These are phyloP conservation scores for Mycogone perniciosa DNA, from an alignment of 2,329 filamentous ascomycete species.

Conservation along the genomic window DNA sequence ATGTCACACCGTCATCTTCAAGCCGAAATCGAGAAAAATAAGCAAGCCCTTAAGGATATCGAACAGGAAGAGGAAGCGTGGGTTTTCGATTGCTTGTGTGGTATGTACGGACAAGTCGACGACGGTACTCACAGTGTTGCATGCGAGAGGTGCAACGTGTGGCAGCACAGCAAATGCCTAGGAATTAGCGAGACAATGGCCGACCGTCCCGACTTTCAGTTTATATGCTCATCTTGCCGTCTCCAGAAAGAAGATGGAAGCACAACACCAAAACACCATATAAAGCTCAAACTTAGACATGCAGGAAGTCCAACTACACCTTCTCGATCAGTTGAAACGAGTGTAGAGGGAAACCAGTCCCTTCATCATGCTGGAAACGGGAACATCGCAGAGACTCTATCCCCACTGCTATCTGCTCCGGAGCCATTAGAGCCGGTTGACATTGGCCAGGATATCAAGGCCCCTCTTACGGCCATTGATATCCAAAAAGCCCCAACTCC, in stretches of 20 bases:
- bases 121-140: conserved; percentile 91
- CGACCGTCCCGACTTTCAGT: conserved; percentile 79
- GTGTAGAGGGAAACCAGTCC: too few relatives aligned
- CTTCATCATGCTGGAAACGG: too few relatives aligned
- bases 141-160: conserved; percentile 89
- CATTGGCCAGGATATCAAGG: too few relatives aligned
- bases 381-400: too few relatives aligned
- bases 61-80: conserved; percentile 73
- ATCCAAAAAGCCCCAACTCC: too few relatives aligned
- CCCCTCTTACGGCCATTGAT: too few relatives aligned
- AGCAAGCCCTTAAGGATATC: conserved; percentile 68
- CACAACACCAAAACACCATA: conserved; percentile 43
- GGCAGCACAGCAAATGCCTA: conserved; percentile 94
- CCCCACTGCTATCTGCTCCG: too few relatives aligned
- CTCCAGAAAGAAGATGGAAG: conserved; percentile 60
- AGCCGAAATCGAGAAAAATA: conserved; percentile 72
- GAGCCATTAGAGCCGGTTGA: too few relatives aligned
- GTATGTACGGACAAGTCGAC: conserved; percentile 84
- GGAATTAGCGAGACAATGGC: conserved; percentile 72
- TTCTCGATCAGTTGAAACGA: too few relatives aligned
- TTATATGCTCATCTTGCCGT: conserved; percentile 74
- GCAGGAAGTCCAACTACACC: conserved; percentile 1
- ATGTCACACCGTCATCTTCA: conserved; percentile 76
- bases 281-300: conserved; percentile 46
- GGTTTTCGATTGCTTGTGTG: conserved; percentile 93